Evolutionary conservation across 306 rosid species (phyloP).

Genomic region (Begonia fuchsioides): DNA sequence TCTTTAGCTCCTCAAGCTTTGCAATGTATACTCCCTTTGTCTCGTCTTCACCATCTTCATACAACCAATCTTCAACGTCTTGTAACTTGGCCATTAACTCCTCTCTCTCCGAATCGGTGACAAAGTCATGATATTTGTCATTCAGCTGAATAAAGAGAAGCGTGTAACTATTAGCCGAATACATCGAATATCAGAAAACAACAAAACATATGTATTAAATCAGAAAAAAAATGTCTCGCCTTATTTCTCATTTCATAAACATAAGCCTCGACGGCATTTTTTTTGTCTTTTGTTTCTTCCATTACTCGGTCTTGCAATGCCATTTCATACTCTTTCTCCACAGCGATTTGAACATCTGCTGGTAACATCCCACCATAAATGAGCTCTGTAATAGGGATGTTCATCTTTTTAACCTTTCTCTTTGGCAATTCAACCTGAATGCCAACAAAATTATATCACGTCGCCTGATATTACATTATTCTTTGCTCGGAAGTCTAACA

Average conservation of each 20-base stretch:
- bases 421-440: constrained; percentile 54
- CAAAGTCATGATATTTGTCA: constrained; percentile 68
- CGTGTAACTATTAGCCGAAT: constrained; percentile 7
- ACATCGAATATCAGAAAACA: not conserved
- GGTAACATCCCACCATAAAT: constrained; percentile 63
- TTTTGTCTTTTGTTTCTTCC: constrained; percentile 96
- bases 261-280: constrained; percentile 89
- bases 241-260: constrained; percentile 94
- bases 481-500: not conserved
- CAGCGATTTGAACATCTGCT: constrained; percentile 62
- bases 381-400: constrained; percentile 43
- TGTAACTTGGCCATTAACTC: constrained; percentile 50
- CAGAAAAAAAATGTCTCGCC: constrained; percentile 18
- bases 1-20: constrained; percentile 84
- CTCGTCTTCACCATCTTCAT: constrained; percentile 93
- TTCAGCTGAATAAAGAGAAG: constrained; percentile 37
- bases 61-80: constrained; percentile 86
- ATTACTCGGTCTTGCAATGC: constrained; percentile 93
- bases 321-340: constrained; percentile 92
- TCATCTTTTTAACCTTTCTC: constrained; percentile 76
- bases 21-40: constrained; percentile 86
- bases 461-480: not conserved
- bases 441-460: not conserved
- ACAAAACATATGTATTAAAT: not conserved
- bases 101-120: constrained; percentile 59